Conservation (phyloP, 352 stramenopile genomes). For the Globisporangium recalcitrans region DNA sequence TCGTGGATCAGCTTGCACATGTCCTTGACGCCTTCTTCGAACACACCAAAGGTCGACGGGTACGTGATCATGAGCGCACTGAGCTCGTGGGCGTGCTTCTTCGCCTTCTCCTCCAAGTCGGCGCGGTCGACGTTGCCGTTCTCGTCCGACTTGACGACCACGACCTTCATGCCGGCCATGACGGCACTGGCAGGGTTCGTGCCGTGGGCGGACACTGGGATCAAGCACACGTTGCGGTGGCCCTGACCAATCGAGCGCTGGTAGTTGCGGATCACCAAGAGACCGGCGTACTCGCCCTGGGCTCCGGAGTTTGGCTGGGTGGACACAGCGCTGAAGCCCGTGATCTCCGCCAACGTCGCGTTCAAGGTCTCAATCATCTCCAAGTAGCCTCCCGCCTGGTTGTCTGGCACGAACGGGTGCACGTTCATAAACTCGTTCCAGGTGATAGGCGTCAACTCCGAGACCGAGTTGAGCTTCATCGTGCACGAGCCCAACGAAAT, state of each 20-base stretch:
- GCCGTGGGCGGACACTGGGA: constrained; percentile 97
- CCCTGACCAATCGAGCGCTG: constrained; percentile 87
- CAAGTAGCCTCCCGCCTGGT: constrained; percentile 94
- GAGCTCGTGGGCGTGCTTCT: constrained; percentile 95
- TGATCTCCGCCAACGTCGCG: constrained; percentile 96
- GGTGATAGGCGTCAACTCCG: constrained; percentile 96
- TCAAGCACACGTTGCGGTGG: constrained; percentile 97
- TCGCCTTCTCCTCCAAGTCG: constrained; percentile 93
- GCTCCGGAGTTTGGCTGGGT: constrained; percentile 98
- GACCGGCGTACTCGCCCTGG: constrained; percentile 96
- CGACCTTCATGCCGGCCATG: constrained; percentile 98
- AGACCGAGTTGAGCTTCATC: constrained; percentile 99
- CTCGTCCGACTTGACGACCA: constrained; percentile 95
- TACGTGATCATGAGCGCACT: constrained; percentile 99
- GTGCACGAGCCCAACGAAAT: constrained; percentile 99
- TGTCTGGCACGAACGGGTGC: constrained; percentile 95
- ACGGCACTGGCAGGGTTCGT: constrained; percentile 97
- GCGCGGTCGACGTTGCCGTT: constrained; percentile 95
- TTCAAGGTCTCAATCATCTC: constrained; percentile 97
- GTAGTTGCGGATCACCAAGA: constrained; percentile 96
- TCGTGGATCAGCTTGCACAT: constrained; percentile 95
- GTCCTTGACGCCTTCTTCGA: constrained; percentile 97
- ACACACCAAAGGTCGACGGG: constrained; percentile 98
- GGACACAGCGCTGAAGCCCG: constrained; percentile 96
- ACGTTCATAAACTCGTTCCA: constrained; percentile 97